phyloP scores from a whole-genome alignment of 345 rosid genomes.

The Balakata baccata region DNA sequence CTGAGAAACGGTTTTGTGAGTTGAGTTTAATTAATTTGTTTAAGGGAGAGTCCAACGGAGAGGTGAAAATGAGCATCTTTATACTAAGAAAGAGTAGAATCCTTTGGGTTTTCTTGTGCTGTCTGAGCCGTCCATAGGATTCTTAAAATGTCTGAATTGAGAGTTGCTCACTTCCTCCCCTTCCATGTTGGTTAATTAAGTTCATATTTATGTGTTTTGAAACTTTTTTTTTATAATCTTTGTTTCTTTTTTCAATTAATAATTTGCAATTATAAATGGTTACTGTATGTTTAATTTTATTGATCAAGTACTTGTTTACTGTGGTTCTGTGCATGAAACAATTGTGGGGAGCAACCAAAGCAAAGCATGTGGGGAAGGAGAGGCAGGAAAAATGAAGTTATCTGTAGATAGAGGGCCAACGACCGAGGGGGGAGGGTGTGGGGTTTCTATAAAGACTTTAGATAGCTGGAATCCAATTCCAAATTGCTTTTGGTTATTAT shows the following conservation, averaged over 20 bases:
- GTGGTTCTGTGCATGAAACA: no score
- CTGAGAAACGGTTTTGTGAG: slow-evolving; percentile 29
- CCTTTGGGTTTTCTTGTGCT: slow-evolving; percentile 66
- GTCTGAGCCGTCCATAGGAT: slow-evolving; percentile 56
- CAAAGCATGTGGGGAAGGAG: slow-evolving; percentile 4
- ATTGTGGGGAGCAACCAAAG: background rate
- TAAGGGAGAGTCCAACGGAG: background rate
- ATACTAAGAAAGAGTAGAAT: background rate
- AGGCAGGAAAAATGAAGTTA: background rate
- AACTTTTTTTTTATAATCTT: background rate
- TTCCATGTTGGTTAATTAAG: slow-evolving; percentile 8
- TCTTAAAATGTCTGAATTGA: background rate
- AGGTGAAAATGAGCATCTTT: slow-evolving; percentile 22
- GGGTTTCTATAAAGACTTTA: no score
- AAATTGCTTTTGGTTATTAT: background rate
- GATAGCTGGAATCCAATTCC: slow-evolving; percentile 20
- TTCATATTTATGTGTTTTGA: background rate
- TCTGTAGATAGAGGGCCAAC: background rate
- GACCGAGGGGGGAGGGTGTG: no score
- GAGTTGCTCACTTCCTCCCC: slow-evolving; percentile 5
- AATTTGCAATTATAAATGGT: no score
- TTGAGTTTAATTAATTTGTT: slow-evolving; percentile 16
- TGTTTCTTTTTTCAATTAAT: no score
- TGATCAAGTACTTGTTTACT: no score
- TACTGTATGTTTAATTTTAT: no score